These are phyloP conservation scores for Lactifluus hygrophoroides DNA, from an alignment of 768 basidiomycete genomes.

Conservation along the genomic window DNA sequence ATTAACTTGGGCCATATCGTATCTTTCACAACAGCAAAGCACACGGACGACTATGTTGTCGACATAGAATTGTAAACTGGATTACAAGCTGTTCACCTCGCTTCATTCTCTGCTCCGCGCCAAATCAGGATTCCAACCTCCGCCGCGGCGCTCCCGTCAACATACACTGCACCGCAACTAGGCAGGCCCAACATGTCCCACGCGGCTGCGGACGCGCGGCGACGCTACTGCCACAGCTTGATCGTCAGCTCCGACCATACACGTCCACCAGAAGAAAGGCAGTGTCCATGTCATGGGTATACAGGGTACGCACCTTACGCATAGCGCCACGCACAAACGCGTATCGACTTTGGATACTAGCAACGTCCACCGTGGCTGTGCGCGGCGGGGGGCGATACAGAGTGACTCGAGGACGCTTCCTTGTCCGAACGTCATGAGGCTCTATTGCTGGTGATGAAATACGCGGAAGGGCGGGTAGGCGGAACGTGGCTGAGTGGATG, in stretches of 20 bases:
- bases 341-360: slow-evolving; percentile 5
- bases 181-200: slow-evolving; percentile 24
- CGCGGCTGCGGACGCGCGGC: slow-evolving; percentile 19
- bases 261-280: not conserved
- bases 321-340: slow-evolving; percentile 6
- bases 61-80: not conserved
- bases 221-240: slow-evolving; percentile 26
- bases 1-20: no score
- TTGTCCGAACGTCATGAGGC: not conserved
- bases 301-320: slow-evolving; percentile 7
- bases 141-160: slow-evolving; percentile 12
- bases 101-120: not conserved
- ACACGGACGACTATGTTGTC: not conserved
- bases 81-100: not conserved
- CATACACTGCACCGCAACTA: slow-evolving; percentile 25
- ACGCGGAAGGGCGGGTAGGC: not conserved
- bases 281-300: no score
- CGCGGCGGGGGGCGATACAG: slow-evolving; percentile 16
- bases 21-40: not conserved
- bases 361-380: not conserved
- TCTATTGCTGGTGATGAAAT: not conserved
- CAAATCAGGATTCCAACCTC: slow-evolving; percentile 6
- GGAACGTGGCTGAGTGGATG: slow-evolving; percentile 8
- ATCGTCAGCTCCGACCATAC: not conserved
- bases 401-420: slow-evolving; percentile 8